A percentile compares a stretch with the other conserved stretches of the same genome.
These are phyloP conservation scores for Mortierella alpina DNA, from an alignment of 192 early-diverging fungal species.

Conservation along the genomic window DNA sequence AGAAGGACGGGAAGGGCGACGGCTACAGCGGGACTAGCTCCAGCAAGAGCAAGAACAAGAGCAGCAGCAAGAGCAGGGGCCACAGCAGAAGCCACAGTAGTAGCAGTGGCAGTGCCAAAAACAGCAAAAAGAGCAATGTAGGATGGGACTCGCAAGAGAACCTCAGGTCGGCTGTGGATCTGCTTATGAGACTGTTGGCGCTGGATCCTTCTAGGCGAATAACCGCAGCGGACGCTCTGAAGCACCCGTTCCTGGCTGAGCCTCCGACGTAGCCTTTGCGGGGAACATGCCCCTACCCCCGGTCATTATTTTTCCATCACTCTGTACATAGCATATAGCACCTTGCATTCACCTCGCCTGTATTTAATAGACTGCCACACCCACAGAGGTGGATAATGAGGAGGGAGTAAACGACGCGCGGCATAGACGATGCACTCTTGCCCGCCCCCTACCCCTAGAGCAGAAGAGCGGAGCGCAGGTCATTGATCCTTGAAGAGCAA, in stretches of 20 bases:
- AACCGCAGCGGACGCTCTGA: conserved; percentile 80
- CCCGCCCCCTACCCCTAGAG: too few relatives aligned
- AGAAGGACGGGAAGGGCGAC: not conserved
- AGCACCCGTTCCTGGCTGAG: conserved; percentile 76
- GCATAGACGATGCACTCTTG: too few relatives aligned
- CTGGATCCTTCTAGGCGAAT: conserved; percentile 72
- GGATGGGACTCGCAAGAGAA: conserved; percentile 54
- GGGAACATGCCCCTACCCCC: not conserved
- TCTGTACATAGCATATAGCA: not conserved
- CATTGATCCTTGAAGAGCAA: too few relatives aligned
- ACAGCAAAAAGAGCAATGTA: not conserved
- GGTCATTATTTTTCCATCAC: not conserved
- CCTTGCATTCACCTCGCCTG: not conserved
- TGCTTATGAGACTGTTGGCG: conserved; percentile 69
- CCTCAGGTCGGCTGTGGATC: conserved; percentile 62
- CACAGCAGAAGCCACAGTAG: not conserved
- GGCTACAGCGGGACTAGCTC: not conserved
- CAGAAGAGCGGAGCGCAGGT: too few relatives aligned
- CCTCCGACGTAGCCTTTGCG: not conserved
- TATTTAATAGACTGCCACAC: not conserved
- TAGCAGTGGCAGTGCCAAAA: not conserved
- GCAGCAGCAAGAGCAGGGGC: not conserved
- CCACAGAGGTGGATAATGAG: too few relatives aligned
- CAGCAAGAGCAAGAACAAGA: not conserved
- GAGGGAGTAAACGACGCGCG: too few relatives aligned